Evolutionary conservation across 2,329 filamentous ascomycete species (phyloP).

Genomic region (Chaetomium globosum): DNA sequence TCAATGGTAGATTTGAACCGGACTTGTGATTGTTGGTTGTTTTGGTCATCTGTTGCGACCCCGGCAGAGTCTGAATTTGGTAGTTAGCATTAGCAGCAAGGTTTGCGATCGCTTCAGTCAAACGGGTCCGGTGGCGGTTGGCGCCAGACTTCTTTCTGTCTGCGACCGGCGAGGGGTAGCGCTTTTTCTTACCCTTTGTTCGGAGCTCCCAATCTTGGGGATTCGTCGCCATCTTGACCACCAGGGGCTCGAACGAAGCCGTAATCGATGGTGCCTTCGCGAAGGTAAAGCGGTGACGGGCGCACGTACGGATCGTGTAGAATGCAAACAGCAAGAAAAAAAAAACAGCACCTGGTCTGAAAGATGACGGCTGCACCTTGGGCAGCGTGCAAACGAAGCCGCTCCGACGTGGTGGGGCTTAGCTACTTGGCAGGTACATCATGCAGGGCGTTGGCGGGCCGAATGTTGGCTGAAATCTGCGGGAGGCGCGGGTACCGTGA

Average conservation of each 20-base stretch:
- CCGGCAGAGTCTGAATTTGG: conserved; percentile 22
- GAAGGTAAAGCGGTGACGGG: conserved; percentile 13
- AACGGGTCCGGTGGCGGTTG: not conserved
- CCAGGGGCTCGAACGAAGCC: not conserved
- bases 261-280: conserved; percentile 16
- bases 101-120: conserved; percentile 22
- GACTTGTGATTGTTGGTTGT: conserved; percentile 46
- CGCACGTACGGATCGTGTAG: not conserved
- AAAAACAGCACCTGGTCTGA: conserved; percentile 5
- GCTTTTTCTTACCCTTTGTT: conserved; percentile 23
- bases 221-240: conserved; percentile 25
- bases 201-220: conserved; percentile 23
- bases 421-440: conserved; percentile 31
- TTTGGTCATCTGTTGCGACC: conserved; percentile 22
- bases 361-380: conserved; percentile 15
- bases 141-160: not conserved
- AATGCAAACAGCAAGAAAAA: conserved; percentile 14
- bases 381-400: conserved; percentile 21
- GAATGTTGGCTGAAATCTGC: conserved; percentile 28
- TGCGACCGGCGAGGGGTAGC: conserved; percentile 26
- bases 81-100: conserved; percentile 18
- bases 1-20: conserved; percentile 72
- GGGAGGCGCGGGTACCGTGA: conserved; percentile 29
- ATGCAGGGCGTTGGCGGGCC: conserved; percentile 13
- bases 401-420: conserved; percentile 31